Percentiles rank a stretch among this genome's conserved stretches.
Conservation (phyloP, 73 alveolate genomes). For the Stentor coeruleus region DNA sequence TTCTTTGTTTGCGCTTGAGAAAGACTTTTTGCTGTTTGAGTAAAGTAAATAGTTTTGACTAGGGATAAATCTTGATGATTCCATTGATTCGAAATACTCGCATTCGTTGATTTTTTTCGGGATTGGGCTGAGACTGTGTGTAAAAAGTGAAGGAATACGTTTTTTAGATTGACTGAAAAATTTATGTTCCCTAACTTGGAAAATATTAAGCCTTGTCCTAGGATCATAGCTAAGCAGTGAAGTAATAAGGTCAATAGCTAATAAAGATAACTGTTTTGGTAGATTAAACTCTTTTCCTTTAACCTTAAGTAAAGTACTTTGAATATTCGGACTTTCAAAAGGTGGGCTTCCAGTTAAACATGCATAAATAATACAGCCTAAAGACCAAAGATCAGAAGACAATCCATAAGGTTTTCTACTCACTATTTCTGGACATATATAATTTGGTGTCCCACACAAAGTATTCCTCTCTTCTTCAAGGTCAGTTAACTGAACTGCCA, state of each 20-base stretch:
- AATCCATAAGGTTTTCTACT: conserved; percentile 76
- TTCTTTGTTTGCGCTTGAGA: conserved; percentile 28
- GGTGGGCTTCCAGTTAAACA: conserved; percentile 65
- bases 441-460: conserved; percentile 95
- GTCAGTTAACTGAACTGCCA: conserved; percentile 50
- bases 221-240: conserved; percentile 44
- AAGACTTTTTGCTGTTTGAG: background rate
- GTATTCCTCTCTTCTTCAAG: conserved; percentile 64
- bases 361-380: conserved; percentile 68
- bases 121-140: conserved; percentile 27
- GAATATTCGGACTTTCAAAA: conserved; percentile 45
- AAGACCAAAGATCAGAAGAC: conserved; percentile 87
- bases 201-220: conserved; percentile 52
- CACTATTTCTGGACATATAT: conserved; percentile 90
- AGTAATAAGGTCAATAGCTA: conserved; percentile 50
- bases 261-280: conserved; percentile 44
- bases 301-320: conserved; percentile 39
- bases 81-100: conserved; percentile 19
- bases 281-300: conserved; percentile 26
- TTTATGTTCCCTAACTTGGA: conserved; percentile 60
- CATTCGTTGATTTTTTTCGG: background rate
- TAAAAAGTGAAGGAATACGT: background rate
- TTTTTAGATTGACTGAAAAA: conserved; percentile 31
- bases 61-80: conserved; percentile 7
- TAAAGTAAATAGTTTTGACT: background rate